Conservation (phyloP, 73 alveolate genomes). For the Tetrahymena thermophila region DNA sequence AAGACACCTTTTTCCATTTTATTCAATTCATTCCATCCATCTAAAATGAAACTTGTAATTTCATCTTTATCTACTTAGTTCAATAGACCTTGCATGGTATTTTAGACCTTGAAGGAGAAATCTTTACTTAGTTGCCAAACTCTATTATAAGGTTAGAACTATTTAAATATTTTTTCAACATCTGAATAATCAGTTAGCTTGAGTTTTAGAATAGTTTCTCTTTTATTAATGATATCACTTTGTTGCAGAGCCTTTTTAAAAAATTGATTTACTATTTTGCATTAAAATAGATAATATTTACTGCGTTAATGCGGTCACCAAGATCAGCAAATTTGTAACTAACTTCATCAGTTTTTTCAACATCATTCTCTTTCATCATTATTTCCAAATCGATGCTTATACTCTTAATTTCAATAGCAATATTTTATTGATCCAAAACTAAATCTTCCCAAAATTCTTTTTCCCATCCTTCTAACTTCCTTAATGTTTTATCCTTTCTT, state of each 20-base stretch:
- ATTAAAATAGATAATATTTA: slow-evolving; percentile 17
- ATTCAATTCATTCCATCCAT: slow-evolving; percentile 54
- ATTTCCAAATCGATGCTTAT: slow-evolving; percentile 42
- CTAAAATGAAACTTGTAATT: slow-evolving; percentile 45
- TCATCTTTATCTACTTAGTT: slow-evolving; percentile 45
- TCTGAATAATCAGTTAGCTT: slow-evolving; percentile 60
- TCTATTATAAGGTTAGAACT: slow-evolving; percentile 54
- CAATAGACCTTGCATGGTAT: slow-evolving; percentile 37
- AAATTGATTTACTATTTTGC: slow-evolving; percentile 18
- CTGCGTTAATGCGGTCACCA: slow-evolving; percentile 51
- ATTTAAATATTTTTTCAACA: slow-evolving; percentile 38
- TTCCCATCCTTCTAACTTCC: slow-evolving; percentile 48
- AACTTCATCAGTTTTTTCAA: slow-evolving; percentile 35
- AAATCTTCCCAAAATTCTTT: slow-evolving; percentile 64
- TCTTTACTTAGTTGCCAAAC: slow-evolving; percentile 48
- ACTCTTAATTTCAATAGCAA: slow-evolving; percentile 34
- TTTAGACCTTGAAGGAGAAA: slow-evolving; percentile 30
- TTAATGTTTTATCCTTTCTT: slow-evolving; percentile 46
- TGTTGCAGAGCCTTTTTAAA: slow-evolving; percentile 46
- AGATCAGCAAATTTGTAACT: slow-evolving; percentile 25
- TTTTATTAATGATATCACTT: slow-evolving; percentile 52
- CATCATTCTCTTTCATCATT: slow-evolving; percentile 44
- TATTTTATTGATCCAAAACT: slow-evolving; percentile 3
- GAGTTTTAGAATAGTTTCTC: slow-evolving; percentile 60
- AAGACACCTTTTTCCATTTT: slow-evolving; percentile 58